Evolutionary conservation across 495 filamentous ascomycete species (phyloP).

Genomic region (Chaetomidium leptoderma): DNA sequence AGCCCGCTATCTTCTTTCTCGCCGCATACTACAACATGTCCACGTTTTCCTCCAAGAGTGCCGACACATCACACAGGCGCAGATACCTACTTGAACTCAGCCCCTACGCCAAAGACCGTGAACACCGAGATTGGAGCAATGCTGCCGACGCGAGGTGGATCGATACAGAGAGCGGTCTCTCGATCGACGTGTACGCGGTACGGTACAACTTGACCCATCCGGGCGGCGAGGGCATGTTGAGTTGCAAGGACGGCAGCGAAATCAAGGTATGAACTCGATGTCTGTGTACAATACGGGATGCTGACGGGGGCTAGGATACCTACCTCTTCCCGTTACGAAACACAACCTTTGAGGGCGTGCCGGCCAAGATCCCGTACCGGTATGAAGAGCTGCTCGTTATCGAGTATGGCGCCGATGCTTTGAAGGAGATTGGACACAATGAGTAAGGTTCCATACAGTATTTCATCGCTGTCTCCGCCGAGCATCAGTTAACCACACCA

Average conservation of each 20-base stretch:
- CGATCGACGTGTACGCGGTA: constrained; percentile 64
- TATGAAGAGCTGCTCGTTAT: constrained; percentile 56
- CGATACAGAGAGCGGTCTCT: constrained; percentile 64
- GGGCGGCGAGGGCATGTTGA: constrained; percentile 35
- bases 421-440: constrained; percentile 48
- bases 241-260: constrained; percentile 42
- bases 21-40: constrained; percentile 63
- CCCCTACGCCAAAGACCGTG: constrained; percentile 57
- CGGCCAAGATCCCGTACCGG: constrained; percentile 57
- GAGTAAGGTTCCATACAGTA: constrained; percentile 41
- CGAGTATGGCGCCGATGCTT: constrained; percentile 54
- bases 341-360: constrained; percentile 52
- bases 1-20: constrained; percentile 59
- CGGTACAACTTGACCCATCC: constrained; percentile 31
- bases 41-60: constrained; percentile 51
- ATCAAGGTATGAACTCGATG: constrained; percentile 16
- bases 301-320: constrained; percentile 15
- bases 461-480: background rate
- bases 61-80: constrained; percentile 40
- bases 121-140: constrained; percentile 57
- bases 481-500: background rate
- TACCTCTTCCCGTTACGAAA: constrained; percentile 1
- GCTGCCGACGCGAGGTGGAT: constrained; percentile 76
- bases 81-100: constrained; percentile 69
- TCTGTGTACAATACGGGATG: background rate